Evolutionary conservation across 1,284 basidiomycete genomes (phyloP), one percentile per base, ranked within the genome.

Genomic region (Peniophora sp.): DNA sequence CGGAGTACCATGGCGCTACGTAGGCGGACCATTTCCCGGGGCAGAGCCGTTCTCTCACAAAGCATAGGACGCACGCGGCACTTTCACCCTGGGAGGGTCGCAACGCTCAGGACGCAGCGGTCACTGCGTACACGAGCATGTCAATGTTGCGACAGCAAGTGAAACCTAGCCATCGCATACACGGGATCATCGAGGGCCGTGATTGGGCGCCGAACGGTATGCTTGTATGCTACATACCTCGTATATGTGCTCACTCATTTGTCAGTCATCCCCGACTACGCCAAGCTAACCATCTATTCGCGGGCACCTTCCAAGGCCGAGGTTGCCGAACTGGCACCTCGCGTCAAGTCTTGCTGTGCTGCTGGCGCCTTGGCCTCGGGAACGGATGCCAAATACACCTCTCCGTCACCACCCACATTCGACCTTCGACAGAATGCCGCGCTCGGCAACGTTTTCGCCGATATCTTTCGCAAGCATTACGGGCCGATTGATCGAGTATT

Each of bases 31-130:
- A n/a, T n/a, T n/a, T n/a, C n/a, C n/a, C n/a, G n/a, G n/a, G n/a
- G n/a, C n/a, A n/a, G n/a, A n/a, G n/a, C n/a, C n/a, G n/a, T n/a
- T n/a, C n/a, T n/a, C n/a, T n/a, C n/a, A n/a, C n/a, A n/a, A n/a
- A n/a, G n/a, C n/a, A 10, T 22, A 87, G 88, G 37, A 83, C 87
- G 10, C 88, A 92, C 62, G 88, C 88, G 14, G 85, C 81, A 17
- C 75, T 76, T 22, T 75, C 85, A 3, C 89, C 87, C 20, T 92
- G 88, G 89, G 85, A 92, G 66, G 92, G 88, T 22, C 75, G 78
- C 51, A 94, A 94, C 60, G 91, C 92, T 2, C 74, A 91, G 34
- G 92, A 93, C 63, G 92, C 91, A 0, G 91, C 87, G 2, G 85
- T 92, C 52, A 67, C 87, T 6, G 85, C 89, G 1, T 94, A 95